These are phyloP conservation scores for Eucalyptus decipiens DNA, from an alignment of 345 rosid species.

Conservation along the genomic window DNA sequence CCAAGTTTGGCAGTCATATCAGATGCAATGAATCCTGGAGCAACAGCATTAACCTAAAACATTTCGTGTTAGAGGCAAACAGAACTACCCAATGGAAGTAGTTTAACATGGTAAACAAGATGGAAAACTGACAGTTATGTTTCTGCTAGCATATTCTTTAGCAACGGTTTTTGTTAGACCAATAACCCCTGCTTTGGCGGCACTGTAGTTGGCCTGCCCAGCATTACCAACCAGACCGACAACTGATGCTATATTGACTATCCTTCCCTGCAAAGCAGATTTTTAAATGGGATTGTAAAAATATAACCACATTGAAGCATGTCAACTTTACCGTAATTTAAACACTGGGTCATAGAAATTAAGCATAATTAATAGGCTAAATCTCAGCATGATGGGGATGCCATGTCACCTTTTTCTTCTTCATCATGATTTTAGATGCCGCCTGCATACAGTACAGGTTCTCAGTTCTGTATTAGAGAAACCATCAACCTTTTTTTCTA, in stretches of 20 bases:
- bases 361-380: not conserved
- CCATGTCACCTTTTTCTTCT: constrained; percentile 61
- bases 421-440: constrained; percentile 92
- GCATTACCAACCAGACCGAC: constrained; percentile 91
- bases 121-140: constrained; percentile 50
- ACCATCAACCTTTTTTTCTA: not conserved
- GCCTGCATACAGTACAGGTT: constrained; percentile 36
- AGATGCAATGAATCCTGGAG: constrained; percentile 94
- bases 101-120: not conserved
- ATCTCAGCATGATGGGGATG: not conserved
- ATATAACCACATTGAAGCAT: not conserved
- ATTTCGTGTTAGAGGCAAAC: not conserved
- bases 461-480: not conserved
- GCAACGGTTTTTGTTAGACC: constrained; percentile 82
- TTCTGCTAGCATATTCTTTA: constrained; percentile 86
- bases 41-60: constrained; percentile 76
- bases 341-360: not conserved
- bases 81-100: not conserved
- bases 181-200: constrained; percentile 98
- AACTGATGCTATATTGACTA: constrained; percentile 82
- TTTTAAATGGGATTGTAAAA: not conserved
- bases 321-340: not conserved
- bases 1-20: constrained; percentile 95
- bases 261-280: constrained; percentile 55
- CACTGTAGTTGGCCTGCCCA: constrained; percentile 98